Percentiles rank a stretch among this genome's conserved stretches.
These are phyloP conservation scores for Barnettozyma populi DNA, from an alignment of 805 yeast species.

Conservation along the genomic window DNA sequence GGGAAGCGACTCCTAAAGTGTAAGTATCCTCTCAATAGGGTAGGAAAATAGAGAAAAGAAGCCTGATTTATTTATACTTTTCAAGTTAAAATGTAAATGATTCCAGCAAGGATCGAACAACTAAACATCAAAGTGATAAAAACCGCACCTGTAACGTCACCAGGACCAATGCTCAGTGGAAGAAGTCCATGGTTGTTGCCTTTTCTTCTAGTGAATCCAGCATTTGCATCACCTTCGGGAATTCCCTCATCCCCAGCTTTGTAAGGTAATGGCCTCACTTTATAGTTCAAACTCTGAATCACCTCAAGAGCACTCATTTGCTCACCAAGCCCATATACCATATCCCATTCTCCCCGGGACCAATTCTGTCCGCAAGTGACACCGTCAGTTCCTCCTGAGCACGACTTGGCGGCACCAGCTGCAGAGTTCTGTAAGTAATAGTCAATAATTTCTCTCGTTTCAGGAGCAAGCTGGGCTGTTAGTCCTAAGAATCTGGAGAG, in stretches of 20 bases:
- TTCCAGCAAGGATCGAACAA: constrained; percentile 32
- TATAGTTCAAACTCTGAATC: constrained; percentile 37
- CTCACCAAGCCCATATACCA: constrained; percentile 78
- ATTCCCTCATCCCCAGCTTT: constrained; percentile 64
- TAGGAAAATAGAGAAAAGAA: not conserved
- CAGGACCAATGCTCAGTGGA: constrained; percentile 44
- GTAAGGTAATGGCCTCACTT: constrained; percentile 48
- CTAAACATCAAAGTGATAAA: constrained; percentile 57
- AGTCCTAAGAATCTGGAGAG: constrained; percentile 68
- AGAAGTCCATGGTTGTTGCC: constrained; percentile 24
- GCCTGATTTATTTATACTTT: not conserved
- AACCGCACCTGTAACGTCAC: constrained; percentile 50
- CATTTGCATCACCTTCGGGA: constrained; percentile 60
- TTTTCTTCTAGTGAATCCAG: constrained; percentile 38
- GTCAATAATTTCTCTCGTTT: constrained; percentile 29
- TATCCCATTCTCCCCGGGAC: constrained; percentile 67
- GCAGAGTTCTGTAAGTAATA: constrained; percentile 44
- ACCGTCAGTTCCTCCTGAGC: constrained; percentile 84
- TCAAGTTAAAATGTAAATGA: constrained; percentile 1
- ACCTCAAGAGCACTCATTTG: constrained; percentile 81
- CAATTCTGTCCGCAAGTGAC: constrained; percentile 87
- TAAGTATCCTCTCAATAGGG: not conserved
- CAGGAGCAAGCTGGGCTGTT: constrained; percentile 69
- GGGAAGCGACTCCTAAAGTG: constrained; percentile 11
- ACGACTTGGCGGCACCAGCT: constrained; percentile 69